Conservation (phyloP, 169 alveolate genomes). For the Perkinsus olseni region DNA sequence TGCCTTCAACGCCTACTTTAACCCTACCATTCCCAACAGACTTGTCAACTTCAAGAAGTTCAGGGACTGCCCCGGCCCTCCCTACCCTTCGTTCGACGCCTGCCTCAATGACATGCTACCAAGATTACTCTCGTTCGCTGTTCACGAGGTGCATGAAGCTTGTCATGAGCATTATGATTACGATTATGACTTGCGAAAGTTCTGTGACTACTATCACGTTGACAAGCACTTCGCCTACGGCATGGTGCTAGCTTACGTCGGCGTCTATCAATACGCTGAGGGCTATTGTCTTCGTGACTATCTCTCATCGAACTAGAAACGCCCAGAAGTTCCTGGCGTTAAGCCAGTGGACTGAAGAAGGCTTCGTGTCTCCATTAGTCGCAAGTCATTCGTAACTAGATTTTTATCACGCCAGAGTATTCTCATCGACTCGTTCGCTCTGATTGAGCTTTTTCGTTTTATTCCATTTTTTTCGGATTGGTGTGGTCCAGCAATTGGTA, state of each 20-base stretch:
- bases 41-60: not conserved
- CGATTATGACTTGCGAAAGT: not conserved
- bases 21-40: not conserved
- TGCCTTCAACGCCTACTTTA: not conserved
- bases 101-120: not conserved
- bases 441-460: too few relatives aligned
- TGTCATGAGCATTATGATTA: not conserved
- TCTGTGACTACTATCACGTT: not conserved
- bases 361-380: too few relatives aligned
- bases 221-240: not conserved
- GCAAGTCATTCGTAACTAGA: too few relatives aligned
- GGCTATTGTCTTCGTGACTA: not conserved
- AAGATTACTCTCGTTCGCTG: not conserved
- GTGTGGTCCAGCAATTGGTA: too few relatives aligned
- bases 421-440: too few relatives aligned
- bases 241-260: not conserved
- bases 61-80: not conserved
- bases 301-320: too few relatives aligned
- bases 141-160: not conserved
- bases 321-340: too few relatives aligned
- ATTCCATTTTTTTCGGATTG: too few relatives aligned
- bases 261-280: not conserved
- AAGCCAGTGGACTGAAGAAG: too few relatives aligned
- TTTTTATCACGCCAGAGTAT: too few relatives aligned
- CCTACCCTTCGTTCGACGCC: not conserved